These are phyloP conservation scores for Clarireedia monteithiana DNA, from an alignment of 2,329 filamentous ascomycete genomes.

Conservation along the genomic window DNA sequence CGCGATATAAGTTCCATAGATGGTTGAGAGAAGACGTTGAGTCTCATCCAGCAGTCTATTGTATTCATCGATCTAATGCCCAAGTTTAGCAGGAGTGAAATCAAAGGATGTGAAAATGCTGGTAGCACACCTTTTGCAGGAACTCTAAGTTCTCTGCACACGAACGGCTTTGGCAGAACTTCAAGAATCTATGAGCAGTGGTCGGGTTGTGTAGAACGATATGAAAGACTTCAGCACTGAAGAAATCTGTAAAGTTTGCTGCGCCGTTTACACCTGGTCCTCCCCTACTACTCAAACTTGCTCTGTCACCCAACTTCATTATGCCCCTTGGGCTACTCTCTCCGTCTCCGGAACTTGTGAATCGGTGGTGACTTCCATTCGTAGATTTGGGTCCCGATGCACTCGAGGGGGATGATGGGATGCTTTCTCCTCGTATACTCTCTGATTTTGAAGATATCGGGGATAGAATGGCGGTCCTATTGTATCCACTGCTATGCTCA, in stretches of 20 bases:
- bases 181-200: slow-evolving; percentile 39
- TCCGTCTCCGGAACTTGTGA: neutral
- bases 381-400: neutral
- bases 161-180: slow-evolving; percentile 40
- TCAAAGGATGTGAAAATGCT: neutral
- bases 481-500: neutral
- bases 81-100: neutral
- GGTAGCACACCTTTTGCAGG: slow-evolving; percentile 37
- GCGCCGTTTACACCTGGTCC: neutral
- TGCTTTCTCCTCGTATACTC: neutral
- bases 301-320: neutral
- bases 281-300: neutral
- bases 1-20: slow-evolving; percentile 37
- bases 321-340: neutral
- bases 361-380: neutral
- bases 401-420: neutral
- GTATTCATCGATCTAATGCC: slow-evolving; percentile 36
- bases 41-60: slow-evolving; percentile 37
- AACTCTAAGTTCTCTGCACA: slow-evolving; percentile 45
- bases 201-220: slow-evolving; percentile 42
- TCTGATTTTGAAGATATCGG: neutral
- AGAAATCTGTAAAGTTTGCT: slow-evolving; percentile 36
- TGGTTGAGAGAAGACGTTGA: slow-evolving; percentile 37
- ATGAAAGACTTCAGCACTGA: slow-evolving; percentile 42
- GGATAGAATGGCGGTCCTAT: neutral